These are phyloP conservation scores for Fragilaria crotonensis DNA, from an alignment of 108 stramenopile species.

Conservation along the genomic window DNA sequence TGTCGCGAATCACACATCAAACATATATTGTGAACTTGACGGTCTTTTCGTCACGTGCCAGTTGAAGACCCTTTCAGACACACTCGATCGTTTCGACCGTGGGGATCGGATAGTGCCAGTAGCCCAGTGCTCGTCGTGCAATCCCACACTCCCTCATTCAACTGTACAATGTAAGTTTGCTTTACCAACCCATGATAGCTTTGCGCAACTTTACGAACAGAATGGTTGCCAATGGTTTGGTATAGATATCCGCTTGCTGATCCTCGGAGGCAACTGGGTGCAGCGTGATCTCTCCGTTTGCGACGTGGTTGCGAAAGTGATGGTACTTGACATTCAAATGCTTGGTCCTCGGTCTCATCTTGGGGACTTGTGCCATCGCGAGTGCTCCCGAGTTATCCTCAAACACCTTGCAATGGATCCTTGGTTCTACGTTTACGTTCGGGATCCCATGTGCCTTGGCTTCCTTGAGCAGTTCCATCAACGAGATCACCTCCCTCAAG, in stretches of 20 bases:
- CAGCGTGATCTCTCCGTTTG: slow-evolving; percentile 1
- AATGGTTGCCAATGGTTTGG: not conserved
- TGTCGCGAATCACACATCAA: not conserved
- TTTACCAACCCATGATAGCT: not conserved
- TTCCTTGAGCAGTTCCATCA: slow-evolving; percentile 24
- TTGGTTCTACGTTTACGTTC: not conserved
- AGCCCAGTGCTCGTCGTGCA: not conserved
- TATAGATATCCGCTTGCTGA: slow-evolving; percentile 6
- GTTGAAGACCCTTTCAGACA: not conserved
- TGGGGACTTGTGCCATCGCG: not conserved
- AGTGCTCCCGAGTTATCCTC: slow-evolving; percentile 13
- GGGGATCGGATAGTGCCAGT: not conserved
- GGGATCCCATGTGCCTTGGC: not conserved
- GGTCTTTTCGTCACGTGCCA: too few species aligned
- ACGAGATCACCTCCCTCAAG: slow-evolving; percentile 18
- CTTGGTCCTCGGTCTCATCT: slow-evolving; percentile 9
- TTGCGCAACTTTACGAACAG: not conserved
- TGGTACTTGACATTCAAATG: slow-evolving; percentile 7
- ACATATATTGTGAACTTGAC: too few species aligned
- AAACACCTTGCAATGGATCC: slow-evolving; percentile 5
- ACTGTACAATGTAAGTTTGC: not conserved
- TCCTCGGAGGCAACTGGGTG: not conserved
- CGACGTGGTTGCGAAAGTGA: slow-evolving; percentile 5
- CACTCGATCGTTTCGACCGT: not conserved
- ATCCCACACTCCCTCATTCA: not conserved